Evolutionary conservation across 148 eudicot genomes (phyloP).

Genomic region (Amaranthus hypochondriacus): DNA sequence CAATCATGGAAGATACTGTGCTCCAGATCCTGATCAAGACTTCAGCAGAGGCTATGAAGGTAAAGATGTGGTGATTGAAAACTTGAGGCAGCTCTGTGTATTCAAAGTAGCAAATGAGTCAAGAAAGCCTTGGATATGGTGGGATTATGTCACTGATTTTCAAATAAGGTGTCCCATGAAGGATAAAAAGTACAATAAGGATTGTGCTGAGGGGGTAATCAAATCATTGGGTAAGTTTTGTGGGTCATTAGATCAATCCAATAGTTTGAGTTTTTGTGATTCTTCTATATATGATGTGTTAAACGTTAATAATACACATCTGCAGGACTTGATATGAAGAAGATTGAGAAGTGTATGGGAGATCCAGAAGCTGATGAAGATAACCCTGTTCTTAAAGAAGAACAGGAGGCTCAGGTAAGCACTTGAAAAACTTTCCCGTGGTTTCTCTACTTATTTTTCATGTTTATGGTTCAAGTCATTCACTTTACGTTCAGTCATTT

Average conservation of each 20-base stretch:
- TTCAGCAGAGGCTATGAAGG: conserved; percentile 85
- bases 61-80: conserved; percentile 86
- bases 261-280: neutral
- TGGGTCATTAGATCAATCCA: neutral
- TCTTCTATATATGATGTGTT: neutral
- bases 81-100: conserved; percentile 87
- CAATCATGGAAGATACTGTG: conserved; percentile 93
- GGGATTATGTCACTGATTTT: conserved; percentile 96
- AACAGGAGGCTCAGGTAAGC: conserved; percentile 87
- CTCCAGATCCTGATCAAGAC: conserved; percentile 97
- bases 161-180: conserved; percentile 96
- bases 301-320: conserved; percentile 16
- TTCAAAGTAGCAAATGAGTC: conserved; percentile 74
- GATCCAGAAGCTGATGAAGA: conserved; percentile 84
- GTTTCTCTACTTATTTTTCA: neutral
- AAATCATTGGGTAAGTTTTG: conserved; percentile 58
- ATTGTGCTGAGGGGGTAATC: conserved; percentile 82
- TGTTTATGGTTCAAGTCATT: neutral
- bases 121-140: conserved; percentile 83
- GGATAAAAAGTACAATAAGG: conserved; percentile 81
- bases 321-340: conserved; percentile 72
- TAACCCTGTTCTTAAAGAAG: conserved; percentile 79
- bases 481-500: neutral
- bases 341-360: conserved; percentile 91
- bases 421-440: neutral